phyloP scores from a whole-genome alignment of 768 basidiomycete genomes.

The Agaricus blazei region DNA sequence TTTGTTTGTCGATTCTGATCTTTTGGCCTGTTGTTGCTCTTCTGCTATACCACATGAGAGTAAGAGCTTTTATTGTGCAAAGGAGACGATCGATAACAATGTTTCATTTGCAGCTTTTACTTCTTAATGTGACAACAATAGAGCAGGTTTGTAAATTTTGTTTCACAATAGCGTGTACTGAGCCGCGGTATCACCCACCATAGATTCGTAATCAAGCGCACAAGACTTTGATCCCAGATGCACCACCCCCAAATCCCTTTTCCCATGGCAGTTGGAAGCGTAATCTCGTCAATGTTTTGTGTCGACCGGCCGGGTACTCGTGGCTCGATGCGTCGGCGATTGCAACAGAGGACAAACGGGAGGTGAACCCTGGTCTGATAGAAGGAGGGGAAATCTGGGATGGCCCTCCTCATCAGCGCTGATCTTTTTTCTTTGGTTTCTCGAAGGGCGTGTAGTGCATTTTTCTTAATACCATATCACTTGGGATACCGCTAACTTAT shows the following conservation, averaged over 20 bases:
- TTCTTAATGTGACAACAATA: constrained; percentile 92
- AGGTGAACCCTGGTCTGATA: constrained; percentile 63
- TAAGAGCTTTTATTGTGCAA: constrained; percentile 33
- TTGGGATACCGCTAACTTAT: constrained; percentile 3
- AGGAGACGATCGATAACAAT: constrained; percentile 2
- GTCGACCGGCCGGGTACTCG: constrained; percentile 73
- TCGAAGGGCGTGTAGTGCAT: background rate
- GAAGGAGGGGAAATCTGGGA: constrained; percentile 11
- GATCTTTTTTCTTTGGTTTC: background rate
- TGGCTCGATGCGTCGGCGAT: constrained; percentile 66
- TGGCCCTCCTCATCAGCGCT: background rate
- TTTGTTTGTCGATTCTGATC: constrained; percentile 63
- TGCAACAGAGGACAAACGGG: constrained; percentile 68
- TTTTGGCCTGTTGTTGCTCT: constrained; percentile 83
- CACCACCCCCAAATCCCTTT: constrained; percentile 81
- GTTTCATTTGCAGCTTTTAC: constrained; percentile 48
- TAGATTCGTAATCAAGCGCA: constrained; percentile 87
- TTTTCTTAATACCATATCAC: constrained; percentile 6
- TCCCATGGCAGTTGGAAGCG: constrained; percentile 70
- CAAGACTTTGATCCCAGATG: constrained; percentile 57
- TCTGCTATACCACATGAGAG: constrained; percentile 80
- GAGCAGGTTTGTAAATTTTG: constrained; percentile 63
- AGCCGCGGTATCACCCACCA: too few species aligned
- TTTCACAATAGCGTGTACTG: too few species aligned
- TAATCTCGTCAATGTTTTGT: constrained; percentile 74